Conservation (phyloP, 2,329 filamentous ascomycete genomes). For the Chaetomiaceae sp. region DNA sequence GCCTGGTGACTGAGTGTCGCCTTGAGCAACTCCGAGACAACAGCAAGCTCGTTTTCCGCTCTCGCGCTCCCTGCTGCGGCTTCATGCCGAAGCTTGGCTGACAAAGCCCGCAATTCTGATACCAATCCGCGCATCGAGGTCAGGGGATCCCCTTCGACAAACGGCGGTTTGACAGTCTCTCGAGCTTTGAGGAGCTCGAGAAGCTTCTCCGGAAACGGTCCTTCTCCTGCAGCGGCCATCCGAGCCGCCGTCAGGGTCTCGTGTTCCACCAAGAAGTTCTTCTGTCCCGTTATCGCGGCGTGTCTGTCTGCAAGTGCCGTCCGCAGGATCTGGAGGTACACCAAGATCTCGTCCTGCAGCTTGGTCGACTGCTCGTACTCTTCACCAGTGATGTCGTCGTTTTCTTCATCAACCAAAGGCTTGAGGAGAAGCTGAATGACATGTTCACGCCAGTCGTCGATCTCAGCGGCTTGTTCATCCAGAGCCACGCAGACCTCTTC, state of each 20-base stretch:
- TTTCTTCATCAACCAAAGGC: conserved; percentile 79
- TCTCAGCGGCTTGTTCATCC: conserved; percentile 65
- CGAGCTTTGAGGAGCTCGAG: conserved; percentile 49
- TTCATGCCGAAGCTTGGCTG: conserved; percentile 56
- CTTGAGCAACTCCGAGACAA: conserved; percentile 61
- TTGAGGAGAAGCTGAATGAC: conserved; percentile 68
- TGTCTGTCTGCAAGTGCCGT: conserved; percentile 74
- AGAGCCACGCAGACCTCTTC: conserved; percentile 61
- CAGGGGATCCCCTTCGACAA: conserved; percentile 34
- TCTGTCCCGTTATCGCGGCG: conserved; percentile 69
- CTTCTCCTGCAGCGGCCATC: conserved; percentile 58
- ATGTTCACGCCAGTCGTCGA: conserved; percentile 70
- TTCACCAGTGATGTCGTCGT: conserved; percentile 73
- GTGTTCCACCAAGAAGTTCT: conserved; percentile 69
- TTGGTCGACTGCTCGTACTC: conserved; percentile 87
- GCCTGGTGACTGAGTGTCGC: conserved; percentile 51
- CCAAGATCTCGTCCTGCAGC: conserved; percentile 82
- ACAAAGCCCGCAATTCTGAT: conserved; percentile 62
- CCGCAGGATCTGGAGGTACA: conserved; percentile 75
- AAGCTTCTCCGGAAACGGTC: conserved; percentile 64
- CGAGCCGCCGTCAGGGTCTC: conserved; percentile 62
- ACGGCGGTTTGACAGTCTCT: conserved; percentile 43
- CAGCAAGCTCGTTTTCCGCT: conserved; percentile 57
- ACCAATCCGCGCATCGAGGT: conserved; percentile 68
- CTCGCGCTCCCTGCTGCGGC: conserved; percentile 49